Conservation (phyloP, 441 rosid genomes). For the Adansonia madagascariensis region DNA sequence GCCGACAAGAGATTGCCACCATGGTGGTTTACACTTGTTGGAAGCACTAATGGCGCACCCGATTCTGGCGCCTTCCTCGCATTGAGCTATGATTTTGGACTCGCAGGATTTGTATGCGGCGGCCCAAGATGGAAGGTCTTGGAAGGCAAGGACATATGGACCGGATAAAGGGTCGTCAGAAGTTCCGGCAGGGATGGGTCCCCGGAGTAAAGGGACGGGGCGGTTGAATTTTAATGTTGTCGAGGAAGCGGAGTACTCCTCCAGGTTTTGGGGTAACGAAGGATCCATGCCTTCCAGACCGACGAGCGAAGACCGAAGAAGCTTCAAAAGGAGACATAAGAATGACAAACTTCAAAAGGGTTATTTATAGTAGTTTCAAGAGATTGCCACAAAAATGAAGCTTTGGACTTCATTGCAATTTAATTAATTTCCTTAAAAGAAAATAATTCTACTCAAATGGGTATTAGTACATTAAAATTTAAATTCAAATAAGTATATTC, state of each 20-base stretch:
- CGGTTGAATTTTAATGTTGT: slow-evolving; percentile 51
- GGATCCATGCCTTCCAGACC: slow-evolving; percentile 12
- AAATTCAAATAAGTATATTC: too few relatives aligned
- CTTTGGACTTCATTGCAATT: too few relatives aligned
- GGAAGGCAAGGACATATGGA: slow-evolving; percentile 61
- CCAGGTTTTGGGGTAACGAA: slow-evolving; percentile 27
- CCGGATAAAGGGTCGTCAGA: slow-evolving; percentile 44
- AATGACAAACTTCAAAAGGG: not conserved
- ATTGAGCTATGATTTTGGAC: slow-evolving; percentile 53
- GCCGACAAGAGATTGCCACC: slow-evolving; percentile 59
- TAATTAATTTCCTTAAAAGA: too few relatives aligned
- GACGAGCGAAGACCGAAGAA: not conserved
- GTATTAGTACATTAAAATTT: too few relatives aligned
- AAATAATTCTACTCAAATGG: too few relatives aligned
- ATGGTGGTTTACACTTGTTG: slow-evolving; percentile 63
- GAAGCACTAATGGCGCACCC: slow-evolving; percentile 78
- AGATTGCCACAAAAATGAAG: too few relatives aligned
- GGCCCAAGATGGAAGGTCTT: slow-evolving; percentile 54
- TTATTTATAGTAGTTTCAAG: too few relatives aligned
- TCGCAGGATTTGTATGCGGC: slow-evolving; percentile 52
- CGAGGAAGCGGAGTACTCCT: slow-evolving; percentile 59
- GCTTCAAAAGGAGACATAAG: not conserved
- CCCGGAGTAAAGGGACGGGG: slow-evolving; percentile 68
- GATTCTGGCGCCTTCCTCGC: slow-evolving; percentile 70
- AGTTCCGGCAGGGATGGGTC: slow-evolving; percentile 50